Percentiles rank a stretch among this genome's conserved stretches.
Evolutionary conservation across 73 alveolate genomes (phyloP).

Genomic region (Paramecium primaurelia): DNA sequence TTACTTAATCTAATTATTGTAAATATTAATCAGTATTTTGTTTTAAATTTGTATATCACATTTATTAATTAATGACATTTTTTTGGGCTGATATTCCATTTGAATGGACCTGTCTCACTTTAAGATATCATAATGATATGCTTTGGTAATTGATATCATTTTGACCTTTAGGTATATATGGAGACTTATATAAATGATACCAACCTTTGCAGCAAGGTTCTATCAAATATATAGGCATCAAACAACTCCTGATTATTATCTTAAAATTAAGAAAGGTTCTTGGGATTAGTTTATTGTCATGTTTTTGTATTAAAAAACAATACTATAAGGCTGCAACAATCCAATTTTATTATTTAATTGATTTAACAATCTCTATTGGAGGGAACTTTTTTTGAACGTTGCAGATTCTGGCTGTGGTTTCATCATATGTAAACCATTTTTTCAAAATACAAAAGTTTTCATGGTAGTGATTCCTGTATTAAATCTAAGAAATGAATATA

Average conservation of each 20-base stretch:
- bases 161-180: not conserved
- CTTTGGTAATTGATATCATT: not conserved
- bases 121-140: slow-evolving; percentile 24
- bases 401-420: slow-evolving; percentile 33
- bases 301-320: not conserved
- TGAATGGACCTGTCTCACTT: not conserved
- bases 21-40: not conserved
- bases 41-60: not conserved
- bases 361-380: not conserved
- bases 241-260: not conserved
- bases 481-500: not conserved
- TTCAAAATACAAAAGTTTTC: not conserved
- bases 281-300: not conserved
- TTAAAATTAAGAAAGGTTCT: not conserved
- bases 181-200: not conserved
- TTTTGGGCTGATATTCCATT: slow-evolving; percentile 6
- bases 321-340: not conserved
- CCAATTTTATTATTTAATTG: not conserved
- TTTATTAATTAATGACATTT: not conserved
- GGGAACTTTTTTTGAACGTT: slow-evolving; percentile 31
- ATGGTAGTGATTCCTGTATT: not conserved
- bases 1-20: not conserved
- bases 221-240: not conserved
- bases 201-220: not conserved
- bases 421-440: not conserved